Evolutionary conservation across 2,329 filamentous ascomycete genomes (phyloP), one percentile per base, ranked within the genome.

Genomic region (Laburnicola sp.): DNA sequence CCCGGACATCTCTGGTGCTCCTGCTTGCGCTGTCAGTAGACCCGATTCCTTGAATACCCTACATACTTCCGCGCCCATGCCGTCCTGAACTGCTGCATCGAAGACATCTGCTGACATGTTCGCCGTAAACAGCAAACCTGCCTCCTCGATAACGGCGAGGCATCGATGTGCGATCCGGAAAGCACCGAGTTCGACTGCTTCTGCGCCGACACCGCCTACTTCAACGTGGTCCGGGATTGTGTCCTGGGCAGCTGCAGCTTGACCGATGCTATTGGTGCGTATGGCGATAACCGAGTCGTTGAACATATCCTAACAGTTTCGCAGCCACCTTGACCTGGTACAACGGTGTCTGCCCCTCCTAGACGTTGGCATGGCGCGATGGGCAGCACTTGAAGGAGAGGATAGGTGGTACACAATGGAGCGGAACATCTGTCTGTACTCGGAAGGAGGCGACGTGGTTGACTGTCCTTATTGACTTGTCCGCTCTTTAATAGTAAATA

Each of bases 121-220:
- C 6, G 35, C 35, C 25, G 10, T 23, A 6, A 5, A 46, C 31
- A 55, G 55, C 51, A 55, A 55, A 48, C 31, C 11, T 58, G 55
- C 44, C 44, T 58, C 23, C 34, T 5, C 16, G 36, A 54, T 9
- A 56, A 49, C 44, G 26, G 45, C 26, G 27, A 31, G 27, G 6
- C 10, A 3, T 47, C 51, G 16, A 22, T 39, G 10, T 58, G 55
- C 45, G 55, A 58, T 44, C 50, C 52, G 27, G 47, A 48, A 22
- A 43, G 46, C 7, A 44, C 36, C 3, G 48, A 45, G 6, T 38
- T 28, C 32, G 48, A 41, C 7, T 58, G 55, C 46, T 58, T 56
- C 50, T 58, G 55, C 40, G 52, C 52, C 39, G 53, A 58, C 32
- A 56, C 28, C 9, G 40, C 28, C 9, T 58, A 45, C 50, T 55